Percentiles rank a stretch among this genome's conserved stretches.
Conservation (phyloP, 2,329 filamentous ascomycete genomes). For the Cylindrodendrum hubeiense region DNA sequence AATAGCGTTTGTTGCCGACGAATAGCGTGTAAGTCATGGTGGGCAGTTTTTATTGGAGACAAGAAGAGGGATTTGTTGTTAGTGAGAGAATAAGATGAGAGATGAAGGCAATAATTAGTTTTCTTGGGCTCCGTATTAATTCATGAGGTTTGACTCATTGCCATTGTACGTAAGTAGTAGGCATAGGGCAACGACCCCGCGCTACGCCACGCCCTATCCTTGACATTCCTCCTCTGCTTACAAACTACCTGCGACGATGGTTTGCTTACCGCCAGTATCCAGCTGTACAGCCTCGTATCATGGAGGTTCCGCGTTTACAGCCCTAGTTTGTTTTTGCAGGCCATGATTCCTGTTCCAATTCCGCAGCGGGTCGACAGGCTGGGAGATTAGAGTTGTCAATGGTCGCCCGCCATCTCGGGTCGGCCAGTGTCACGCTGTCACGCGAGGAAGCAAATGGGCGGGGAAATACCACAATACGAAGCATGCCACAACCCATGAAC, state of each 20-base stretch:
- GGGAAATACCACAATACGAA: neutral
- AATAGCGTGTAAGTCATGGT: slow-evolving; percentile 54
- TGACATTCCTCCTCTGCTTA: neutral
- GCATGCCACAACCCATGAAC: neutral
- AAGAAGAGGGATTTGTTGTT: neutral
- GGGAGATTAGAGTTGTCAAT: neutral
- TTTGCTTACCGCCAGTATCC: neutral
- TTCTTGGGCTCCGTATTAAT: neutral
- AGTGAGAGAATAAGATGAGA: neutral
- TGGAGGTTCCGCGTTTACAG: neutral
- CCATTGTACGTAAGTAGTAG: too few relatives aligned
- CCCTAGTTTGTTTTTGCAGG: neutral
- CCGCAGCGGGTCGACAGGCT: slow-evolving; percentile 8
- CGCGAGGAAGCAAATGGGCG: neutral
- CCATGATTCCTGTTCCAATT: slow-evolving; percentile 2
- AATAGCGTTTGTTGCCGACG: slow-evolving; percentile 60
- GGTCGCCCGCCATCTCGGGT: neutral
- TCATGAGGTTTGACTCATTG: neutral
- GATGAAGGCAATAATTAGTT: neutral
- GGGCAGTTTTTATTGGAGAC: neutral
- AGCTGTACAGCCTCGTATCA: neutral
- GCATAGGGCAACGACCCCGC: neutral
- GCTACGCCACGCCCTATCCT: slow-evolving; percentile 13
- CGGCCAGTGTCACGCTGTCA: neutral
- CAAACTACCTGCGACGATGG: neutral